phyloP scores from a whole-genome alignment of 768 basidiomycete species.

The Albatrellus ellisii region DNA sequence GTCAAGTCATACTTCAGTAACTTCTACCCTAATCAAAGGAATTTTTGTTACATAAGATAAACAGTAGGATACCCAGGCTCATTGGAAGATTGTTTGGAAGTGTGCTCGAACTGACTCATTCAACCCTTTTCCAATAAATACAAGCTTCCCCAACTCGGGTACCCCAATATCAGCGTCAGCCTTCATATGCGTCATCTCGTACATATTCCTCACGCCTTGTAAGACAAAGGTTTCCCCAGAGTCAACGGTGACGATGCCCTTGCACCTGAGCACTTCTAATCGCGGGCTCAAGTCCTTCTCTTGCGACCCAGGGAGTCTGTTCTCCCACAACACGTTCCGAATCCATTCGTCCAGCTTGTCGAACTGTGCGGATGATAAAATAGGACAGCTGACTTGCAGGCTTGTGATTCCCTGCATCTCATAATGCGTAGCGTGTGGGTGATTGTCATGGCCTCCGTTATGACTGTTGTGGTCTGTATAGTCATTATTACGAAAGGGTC shows the following conservation, averaged over 20 bases:
- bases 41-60: no score
- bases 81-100: not conserved
- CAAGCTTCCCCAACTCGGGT: conserved; percentile 62
- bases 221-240: conserved; percentile 56
- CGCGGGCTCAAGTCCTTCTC: conserved; percentile 2
- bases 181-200: conserved; percentile 45
- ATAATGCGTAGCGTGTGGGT: conserved; percentile 38
- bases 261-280: conserved; percentile 71
- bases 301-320: conserved; percentile 27
- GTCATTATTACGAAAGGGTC: no score
- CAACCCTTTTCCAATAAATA: conserved; percentile 79
- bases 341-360: conserved; percentile 68
- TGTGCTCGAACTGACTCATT: conserved; percentile 21
- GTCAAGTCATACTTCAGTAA: no score
- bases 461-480: no score
- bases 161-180: conserved; percentile 32
- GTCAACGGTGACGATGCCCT: conserved; percentile 58
- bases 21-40: no score
- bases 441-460: conserved; percentile 23
- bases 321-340: conserved; percentile 74
- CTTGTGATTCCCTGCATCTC: conserved; percentile 75
- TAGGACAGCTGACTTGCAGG: conserved; percentile 56
- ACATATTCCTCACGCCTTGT: conserved; percentile 87
- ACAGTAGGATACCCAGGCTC: no score
- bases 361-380: conserved; percentile 34